Percentiles rank a stretch among this genome's conserved stretches.
phyloP scores from a whole-genome alignment of 192 early-diverging fungal species.

The Phycomyces blakesleeanus region DNA sequence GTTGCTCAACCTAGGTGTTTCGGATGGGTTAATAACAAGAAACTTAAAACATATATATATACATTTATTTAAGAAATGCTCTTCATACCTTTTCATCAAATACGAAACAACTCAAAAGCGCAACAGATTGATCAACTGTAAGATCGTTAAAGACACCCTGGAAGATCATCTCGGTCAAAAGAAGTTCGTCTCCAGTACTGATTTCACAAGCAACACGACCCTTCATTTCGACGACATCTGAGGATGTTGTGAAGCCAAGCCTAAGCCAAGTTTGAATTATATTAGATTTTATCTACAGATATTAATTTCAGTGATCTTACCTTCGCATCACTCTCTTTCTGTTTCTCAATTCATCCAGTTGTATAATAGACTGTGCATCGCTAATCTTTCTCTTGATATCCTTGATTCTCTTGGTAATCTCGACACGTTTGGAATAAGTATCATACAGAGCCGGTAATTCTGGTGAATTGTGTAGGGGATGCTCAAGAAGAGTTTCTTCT shows the following conservation, averaged over 20 bases:
- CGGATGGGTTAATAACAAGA: not conserved
- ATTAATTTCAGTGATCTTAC: constrained; percentile 2
- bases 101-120: constrained; percentile 88
- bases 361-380: constrained; percentile 77
- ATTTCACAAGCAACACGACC: constrained; percentile 98
- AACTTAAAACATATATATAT: constrained; percentile 1
- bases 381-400: constrained; percentile 66
- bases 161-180: constrained; percentile 96
- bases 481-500: constrained; percentile 60
- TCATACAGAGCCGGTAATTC: constrained; percentile 58
- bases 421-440: constrained; percentile 64
- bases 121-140: constrained; percentile 78
- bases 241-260: constrained; percentile 77
- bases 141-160: constrained; percentile 95
- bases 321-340: constrained; percentile 88
- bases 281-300: not conserved
- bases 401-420: constrained; percentile 57
- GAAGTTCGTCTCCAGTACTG: constrained; percentile 86
- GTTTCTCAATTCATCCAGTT: constrained; percentile 89
- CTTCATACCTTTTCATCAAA: constrained; percentile 69
- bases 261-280: constrained; percentile 4
- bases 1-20: constrained; percentile 35
- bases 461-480: constrained; percentile 53
- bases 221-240: constrained; percentile 94
- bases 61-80: too few relatives aligned